Evolutionary conservation across 2,329 filamentous ascomycete genomes (phyloP).

Genomic region (Penicillium nordicum): DNA sequence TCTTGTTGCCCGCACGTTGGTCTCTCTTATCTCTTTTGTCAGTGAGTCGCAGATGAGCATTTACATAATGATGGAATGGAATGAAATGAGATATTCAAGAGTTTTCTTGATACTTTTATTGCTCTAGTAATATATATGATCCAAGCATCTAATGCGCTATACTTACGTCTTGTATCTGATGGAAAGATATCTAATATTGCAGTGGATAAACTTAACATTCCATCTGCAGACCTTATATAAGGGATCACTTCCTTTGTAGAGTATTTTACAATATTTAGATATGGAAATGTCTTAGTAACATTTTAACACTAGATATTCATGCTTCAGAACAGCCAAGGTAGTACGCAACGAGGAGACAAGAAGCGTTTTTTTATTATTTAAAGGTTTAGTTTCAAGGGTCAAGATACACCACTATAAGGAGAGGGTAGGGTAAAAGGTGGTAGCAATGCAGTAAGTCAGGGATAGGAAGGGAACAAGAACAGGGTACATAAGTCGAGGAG

Average conservation of each 20-base stretch:
- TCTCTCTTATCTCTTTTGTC: constrained; percentile 7
- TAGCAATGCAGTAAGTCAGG: constrained; percentile 3
- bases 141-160: not conserved
- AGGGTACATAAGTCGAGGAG: not conserved
- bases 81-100: constrained; percentile 5
- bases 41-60: not conserved
- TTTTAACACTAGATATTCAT: not conserved
- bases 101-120: not conserved
- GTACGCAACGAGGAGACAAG: not conserved
- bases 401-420: constrained; percentile 5
- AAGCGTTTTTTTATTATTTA: constrained; percentile 9
- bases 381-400: constrained; percentile 1
- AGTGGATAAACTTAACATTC: not conserved
- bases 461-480: not conserved
- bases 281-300: not conserved
- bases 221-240: not conserved
- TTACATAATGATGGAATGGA: constrained; percentile 10
- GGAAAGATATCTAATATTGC: not conserved
- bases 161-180: no score
- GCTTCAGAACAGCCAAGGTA: not conserved
- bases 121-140: not conserved
- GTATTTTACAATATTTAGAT: not conserved
- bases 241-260: not conserved
- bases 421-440: constrained; percentile 1
- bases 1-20: not conserved